Evolutionary conservation across 306 rosid species (phyloP), one percentile per base, ranked within the genome.

Genomic region (Cyamopsis tetragonoloba): DNA sequence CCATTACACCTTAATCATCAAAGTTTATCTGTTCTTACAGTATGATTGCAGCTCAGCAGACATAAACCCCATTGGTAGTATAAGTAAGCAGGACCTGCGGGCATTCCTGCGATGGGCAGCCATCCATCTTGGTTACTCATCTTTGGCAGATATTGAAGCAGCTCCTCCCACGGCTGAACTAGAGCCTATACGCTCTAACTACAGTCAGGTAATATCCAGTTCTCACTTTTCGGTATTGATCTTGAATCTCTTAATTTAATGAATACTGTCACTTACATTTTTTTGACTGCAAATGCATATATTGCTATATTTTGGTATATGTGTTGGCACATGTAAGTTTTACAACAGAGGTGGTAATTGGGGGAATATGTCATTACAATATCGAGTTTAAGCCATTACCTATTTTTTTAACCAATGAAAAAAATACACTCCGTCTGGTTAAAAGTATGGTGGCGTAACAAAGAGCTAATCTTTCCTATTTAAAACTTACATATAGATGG

Each of bases 131-230:
- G 89, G 96, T 42, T 93, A 74, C 77, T 39, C 85, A 2, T 90
- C 97, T 26, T 80, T 93, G 79, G 83, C 85, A 24, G 98, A 93
- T 41, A 77, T 90, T 73, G 98, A 93, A 88, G 95, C 91, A 28
- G 96, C 98, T 73, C 97, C 98, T 1, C 98, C 98, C 27, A 93
- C 98, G 12, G 98, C 98, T 57, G 98, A 93, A 80, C 86, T 93
- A 54, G 98, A 93, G 82, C 98, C 98, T 53, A 90, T 88, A 39
- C 96, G 98, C 24, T 80, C 98, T 64, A 37, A 93, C 80, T 90
- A 93, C 78, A 84, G 84, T 66, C 98, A 89, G 92, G 98, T 93
- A 74, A 7, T 72, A 46, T 64, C 61, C 61, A 39, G 53, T 62
- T 70, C 7, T 26, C 35, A 51, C 53, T 20, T 18, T 49, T 17